Evolutionary conservation across 148 eudicot species (phyloP).

Genomic region (Nepenthes gracilis): DNA sequence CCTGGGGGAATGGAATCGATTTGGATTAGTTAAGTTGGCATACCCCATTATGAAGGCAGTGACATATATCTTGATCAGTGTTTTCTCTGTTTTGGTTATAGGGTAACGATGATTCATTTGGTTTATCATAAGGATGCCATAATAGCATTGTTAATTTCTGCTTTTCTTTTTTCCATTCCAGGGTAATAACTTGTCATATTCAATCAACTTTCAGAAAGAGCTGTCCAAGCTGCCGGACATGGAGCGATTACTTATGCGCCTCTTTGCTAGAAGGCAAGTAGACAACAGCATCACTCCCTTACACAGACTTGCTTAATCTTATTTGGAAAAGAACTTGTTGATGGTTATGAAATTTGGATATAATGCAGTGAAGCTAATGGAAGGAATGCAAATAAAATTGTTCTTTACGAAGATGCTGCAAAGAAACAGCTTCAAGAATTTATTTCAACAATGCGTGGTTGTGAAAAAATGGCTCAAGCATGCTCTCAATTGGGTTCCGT

Average conservation of each 20-base stretch:
- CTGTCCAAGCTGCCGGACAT: constrained; percentile 77
- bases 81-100: background rate
- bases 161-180: constrained; percentile 22
- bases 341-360: constrained; percentile 7
- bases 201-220: constrained; percentile 73
- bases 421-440: constrained; percentile 94
- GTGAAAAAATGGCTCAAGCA: constrained; percentile 61
- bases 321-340: constrained; percentile 1
- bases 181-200: constrained; percentile 49
- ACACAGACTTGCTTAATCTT: background rate
- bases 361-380: constrained; percentile 80
- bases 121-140: background rate
- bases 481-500: constrained; percentile 66
- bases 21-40: background rate
- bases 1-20: no score
- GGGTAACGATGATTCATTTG: no score
- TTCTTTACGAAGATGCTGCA: constrained; percentile 88
- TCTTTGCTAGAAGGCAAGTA: constrained; percentile 75
- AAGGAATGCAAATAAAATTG: constrained; percentile 74
- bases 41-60: background rate
- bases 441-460: constrained; percentile 78
- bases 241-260: constrained; percentile 84
- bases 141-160: constrained; percentile 4
- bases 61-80: background rate
- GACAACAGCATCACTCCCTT: background rate